phyloP scores from a whole-genome alignment of 805 yeast species.

The Candida montana region DNA sequence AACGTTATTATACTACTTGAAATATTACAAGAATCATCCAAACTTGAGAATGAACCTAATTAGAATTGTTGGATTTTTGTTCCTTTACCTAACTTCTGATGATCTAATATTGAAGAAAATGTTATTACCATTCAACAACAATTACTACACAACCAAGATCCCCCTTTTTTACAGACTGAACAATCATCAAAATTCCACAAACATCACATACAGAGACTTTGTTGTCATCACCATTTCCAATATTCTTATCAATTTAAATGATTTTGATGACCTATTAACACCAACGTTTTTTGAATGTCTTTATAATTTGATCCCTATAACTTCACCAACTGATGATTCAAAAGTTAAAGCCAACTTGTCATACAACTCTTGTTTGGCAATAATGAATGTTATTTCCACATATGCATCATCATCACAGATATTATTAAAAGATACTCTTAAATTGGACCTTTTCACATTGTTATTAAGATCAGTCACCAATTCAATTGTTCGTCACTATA shows the following conservation, averaged over 20 bases:
- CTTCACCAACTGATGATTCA: conserved; percentile 26
- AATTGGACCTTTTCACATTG: conserved; percentile 54
- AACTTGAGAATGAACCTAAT: conserved; percentile 36
- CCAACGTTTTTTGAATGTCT: conserved; percentile 53
- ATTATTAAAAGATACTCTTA: conserved; percentile 28
- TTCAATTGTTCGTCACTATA: conserved; percentile 44
- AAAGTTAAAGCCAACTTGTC: conserved; percentile 35
- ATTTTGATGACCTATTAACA: conserved; percentile 30
- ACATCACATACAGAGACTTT: conserved; percentile 58
- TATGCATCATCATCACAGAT: conserved; percentile 21
- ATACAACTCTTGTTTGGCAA: conserved; percentile 41
- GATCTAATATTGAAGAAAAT: conserved; percentile 33
- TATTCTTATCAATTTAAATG: conserved; percentile 31
- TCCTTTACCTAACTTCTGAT: conserved; percentile 44
- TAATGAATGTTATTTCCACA: conserved; percentile 38
- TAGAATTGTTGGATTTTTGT: conserved; percentile 46
- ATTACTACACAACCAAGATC: conserved; percentile 40
- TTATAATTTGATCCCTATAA: conserved; percentile 53
- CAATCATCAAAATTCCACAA: conserved; percentile 29
- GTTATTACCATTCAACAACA: conserved; percentile 39
- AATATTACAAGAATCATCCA: conserved; percentile 38
- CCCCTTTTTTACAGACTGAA: conserved; percentile 47
- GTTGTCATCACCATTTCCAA: conserved; percentile 47
- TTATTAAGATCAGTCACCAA: conserved; percentile 52
- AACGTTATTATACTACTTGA: conserved; percentile 51